phyloP scores from a whole-genome alignment of 345 rosid genomes.

The Xanthoceras sorbifolium region DNA sequence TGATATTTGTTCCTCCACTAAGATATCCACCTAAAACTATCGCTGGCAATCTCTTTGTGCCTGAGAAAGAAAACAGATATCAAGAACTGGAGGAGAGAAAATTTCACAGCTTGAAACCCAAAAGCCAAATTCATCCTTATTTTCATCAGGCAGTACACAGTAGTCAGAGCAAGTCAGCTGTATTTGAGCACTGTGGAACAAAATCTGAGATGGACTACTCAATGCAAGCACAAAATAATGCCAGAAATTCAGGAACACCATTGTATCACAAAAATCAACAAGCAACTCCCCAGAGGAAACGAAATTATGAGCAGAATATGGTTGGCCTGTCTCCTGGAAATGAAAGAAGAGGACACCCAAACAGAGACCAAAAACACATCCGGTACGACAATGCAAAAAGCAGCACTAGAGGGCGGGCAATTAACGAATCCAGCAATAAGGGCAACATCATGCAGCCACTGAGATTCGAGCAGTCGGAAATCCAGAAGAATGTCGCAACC shows the following conservation, averaged over 20 bases:
- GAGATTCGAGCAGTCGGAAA: background rate
- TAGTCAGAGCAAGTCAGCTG: background rate
- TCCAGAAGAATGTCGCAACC: background rate
- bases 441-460: background rate
- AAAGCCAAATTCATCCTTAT: background rate
- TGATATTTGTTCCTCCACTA: conserved; percentile 16
- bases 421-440: background rate
- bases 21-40: conserved; percentile 30
- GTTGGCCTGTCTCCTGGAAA: background rate
- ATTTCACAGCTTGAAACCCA: background rate
- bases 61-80: conserved; percentile 15
- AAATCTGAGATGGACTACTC: background rate
- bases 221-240: background rate
- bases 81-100: background rate
- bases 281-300: background rate
- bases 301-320: background rate
- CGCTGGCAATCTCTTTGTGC: background rate
- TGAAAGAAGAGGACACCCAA: background rate
- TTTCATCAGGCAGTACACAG: background rate
- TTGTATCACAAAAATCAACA: background rate
- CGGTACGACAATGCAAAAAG: background rate
- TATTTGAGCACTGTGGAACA: background rate
- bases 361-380: background rate
- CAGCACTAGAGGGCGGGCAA: too few relatives aligned
- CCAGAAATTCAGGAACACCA: background rate